These are phyloP conservation scores for Aspergillus cavernicola DNA, from an alignment of 495 filamentous ascomycete genomes.

Conservation along the genomic window DNA sequence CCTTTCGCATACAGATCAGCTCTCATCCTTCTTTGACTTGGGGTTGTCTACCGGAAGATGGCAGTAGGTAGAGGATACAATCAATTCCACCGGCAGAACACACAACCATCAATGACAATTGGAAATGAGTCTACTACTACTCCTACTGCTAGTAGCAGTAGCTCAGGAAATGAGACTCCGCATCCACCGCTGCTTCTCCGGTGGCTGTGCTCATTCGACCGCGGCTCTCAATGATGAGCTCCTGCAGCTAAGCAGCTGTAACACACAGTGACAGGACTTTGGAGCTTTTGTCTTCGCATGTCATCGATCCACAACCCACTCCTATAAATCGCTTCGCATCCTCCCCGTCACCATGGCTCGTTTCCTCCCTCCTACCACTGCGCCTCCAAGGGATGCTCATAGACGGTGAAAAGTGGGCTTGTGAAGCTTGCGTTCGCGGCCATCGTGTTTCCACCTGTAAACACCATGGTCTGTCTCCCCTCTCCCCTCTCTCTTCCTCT, in stretches of 20 bases:
- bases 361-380: neutral
- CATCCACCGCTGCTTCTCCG: neutral
- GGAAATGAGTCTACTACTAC: too few relatives aligned
- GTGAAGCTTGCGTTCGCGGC: conserved; percentile 88
- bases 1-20: neutral
- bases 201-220: neutral
- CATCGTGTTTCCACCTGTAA: conserved; percentile 69
- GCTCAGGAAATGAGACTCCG: neutral
- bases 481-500: conserved; percentile 19
- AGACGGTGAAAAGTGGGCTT: conserved; percentile 84
- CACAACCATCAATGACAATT: too few relatives aligned
- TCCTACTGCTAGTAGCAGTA: neutral
- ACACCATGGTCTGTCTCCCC: conserved; percentile 41
- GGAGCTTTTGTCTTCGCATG: neutral
- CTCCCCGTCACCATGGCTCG: conserved; percentile 6
- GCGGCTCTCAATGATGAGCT: neutral
- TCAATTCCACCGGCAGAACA: too few relatives aligned
- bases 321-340: conserved; percentile 11
- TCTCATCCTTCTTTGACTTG: too few relatives aligned
- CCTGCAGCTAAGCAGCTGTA: neutral
- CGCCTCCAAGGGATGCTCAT: conserved; percentile 61
- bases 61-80: too few relatives aligned
- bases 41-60: too few relatives aligned
- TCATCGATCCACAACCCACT: conserved; percentile 3
- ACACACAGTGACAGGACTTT: neutral